Evolutionary conservation across 805 yeast genomes (phyloP), one percentile per base, ranked within the genome.

Genomic region (Yamadazyma sp.): DNA sequence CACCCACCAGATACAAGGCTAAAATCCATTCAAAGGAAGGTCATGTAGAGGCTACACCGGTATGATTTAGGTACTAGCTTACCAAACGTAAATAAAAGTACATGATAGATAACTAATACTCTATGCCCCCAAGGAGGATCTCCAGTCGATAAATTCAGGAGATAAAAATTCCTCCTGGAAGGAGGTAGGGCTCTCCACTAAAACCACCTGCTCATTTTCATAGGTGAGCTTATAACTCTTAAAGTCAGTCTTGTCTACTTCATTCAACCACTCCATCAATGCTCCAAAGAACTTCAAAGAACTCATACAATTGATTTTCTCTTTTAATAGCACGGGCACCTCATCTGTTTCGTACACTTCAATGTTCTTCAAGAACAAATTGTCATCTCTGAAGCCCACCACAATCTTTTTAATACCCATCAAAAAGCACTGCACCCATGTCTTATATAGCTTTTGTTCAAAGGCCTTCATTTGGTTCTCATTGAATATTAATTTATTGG

Each of bases 341-440:
- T 86, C 84, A 24, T 83, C 89, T 0, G 95, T 83, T 35, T 75
- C 67, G 57, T 65, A 89, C 41, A 84, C 80, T 60, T 93, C 98
- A 2, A 86, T 78, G 3, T 82, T 62, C 45, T 73, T 67, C 38
- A 91, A 62, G n/a, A 73, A 58, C 28, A 83, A 70, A 22, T 77
- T 62, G 12, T 84, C 84, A 55, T 88, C 95, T 48, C 96, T 73
- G 60, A 84, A 93, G 0, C 97, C 99, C 54, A 86, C 86, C 3
- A 85, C 73, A 4, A 91, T 72, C 41, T 76, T 75, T n/a, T 84
- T 80, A 14, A 93, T 75, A 3, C 99, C 99, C 30, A 87, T 70
- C 15, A 93, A 66, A 58, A 89, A 93, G 45, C 95, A 84, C 64
- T 89, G 98, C 2, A 95, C 87, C 99, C 99, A 93, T 0, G 95